A percentile compares a stretch with the other conserved stretches of the same genome.
phyloP scores from a whole-genome alignment of 1,284 basidiomycete species.

The Cerioporus squamosus region DNA sequence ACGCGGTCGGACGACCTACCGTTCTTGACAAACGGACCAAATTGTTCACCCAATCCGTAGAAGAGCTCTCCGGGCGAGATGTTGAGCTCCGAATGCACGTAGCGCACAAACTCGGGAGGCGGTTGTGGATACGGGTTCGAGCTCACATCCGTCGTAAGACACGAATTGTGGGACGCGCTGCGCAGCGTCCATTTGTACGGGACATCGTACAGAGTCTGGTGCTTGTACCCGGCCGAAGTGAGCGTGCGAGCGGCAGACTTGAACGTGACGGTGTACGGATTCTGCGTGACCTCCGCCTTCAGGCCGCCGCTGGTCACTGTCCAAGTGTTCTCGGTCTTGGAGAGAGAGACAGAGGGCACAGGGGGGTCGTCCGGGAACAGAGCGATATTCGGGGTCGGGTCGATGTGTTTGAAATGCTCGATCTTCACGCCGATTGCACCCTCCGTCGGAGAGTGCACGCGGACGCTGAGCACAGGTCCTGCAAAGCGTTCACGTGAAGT shows the following conservation, averaged over 20 bases:
- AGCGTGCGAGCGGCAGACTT: slow-evolving; percentile 53
- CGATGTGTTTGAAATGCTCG: slow-evolving; percentile 57
- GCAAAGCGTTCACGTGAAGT: slow-evolving; percentile 29
- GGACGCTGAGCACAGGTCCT: slow-evolving; percentile 64
- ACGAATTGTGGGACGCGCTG: slow-evolving; percentile 64
- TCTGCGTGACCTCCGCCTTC: slow-evolving; percentile 57
- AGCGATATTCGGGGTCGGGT: slow-evolving; percentile 54
- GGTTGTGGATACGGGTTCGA: slow-evolving; percentile 58
- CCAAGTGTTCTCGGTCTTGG: slow-evolving; percentile 41
- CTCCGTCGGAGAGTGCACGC: slow-evolving; percentile 66
- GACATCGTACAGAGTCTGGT: slow-evolving; percentile 69
- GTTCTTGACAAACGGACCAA: slow-evolving; percentile 77
- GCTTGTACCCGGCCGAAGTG: slow-evolving; percentile 60
- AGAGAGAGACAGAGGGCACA: slow-evolving; percentile 46
- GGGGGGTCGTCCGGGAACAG: slow-evolving; percentile 67
- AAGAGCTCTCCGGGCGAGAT: slow-evolving; percentile 72
- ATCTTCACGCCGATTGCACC: slow-evolving; percentile 70
- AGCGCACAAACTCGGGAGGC: slow-evolving; percentile 53
- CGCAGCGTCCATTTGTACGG: slow-evolving; percentile 65
- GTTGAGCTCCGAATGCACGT: slow-evolving; percentile 71
- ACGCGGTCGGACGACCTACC: slow-evolving; percentile 41
- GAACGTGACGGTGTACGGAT: slow-evolving; percentile 67
- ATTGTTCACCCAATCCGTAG: slow-evolving; percentile 76
- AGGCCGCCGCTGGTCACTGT: slow-evolving; percentile 48
- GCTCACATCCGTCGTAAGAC: slow-evolving; percentile 57